Conservation (phyloP, 495 filamentous ascomycete genomes). For the Acidomyces sp. region DNA sequence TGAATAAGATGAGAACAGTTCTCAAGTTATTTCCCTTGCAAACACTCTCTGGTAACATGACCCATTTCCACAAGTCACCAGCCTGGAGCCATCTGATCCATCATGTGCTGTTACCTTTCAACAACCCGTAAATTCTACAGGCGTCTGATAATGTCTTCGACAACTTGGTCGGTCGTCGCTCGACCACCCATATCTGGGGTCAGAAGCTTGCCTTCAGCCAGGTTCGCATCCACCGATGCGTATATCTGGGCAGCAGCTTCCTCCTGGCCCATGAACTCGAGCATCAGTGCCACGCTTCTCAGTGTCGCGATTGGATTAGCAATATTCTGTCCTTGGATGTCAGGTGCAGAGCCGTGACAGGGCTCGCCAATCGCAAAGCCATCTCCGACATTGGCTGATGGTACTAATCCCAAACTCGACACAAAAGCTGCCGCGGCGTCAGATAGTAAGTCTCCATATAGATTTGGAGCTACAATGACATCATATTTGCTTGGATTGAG, state of each 20-base stretch:
- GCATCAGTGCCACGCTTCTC: conserved; percentile 80
- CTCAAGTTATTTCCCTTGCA: too few species aligned
- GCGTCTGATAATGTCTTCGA: conserved; percentile 76
- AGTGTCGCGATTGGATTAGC: conserved; percentile 95
- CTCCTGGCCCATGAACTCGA: conserved; percentile 85
- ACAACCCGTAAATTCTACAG: too few species aligned
- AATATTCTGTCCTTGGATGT: conserved; percentile 85
- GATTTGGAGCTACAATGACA: conserved; percentile 93
- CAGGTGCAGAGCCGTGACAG: conserved; percentile 90
- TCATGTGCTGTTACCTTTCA: too few species aligned
- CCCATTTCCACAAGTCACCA: too few species aligned
- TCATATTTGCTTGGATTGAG: conserved; percentile 88
- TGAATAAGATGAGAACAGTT: too few species aligned
- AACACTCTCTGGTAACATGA: too few species aligned
- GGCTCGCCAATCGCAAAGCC: conserved; percentile 94
- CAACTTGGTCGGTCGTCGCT: conserved; percentile 75
- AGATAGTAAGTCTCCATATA: conserved; percentile 93
- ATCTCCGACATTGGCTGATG: conserved; percentile 92
- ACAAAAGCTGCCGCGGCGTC: conserved; percentile 94
- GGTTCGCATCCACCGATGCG: conserved; percentile 77
- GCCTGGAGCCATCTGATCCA: too few species aligned
- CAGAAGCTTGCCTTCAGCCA: conserved; percentile 68
- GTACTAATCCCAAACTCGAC: conserved; percentile 84
- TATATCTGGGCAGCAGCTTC: conserved; percentile 81
- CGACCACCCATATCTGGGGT: conserved; percentile 86